Base-by-base conservation (phyloP, 371 early-diverging fungal species). In the Lichtheimia corymbifera region DNA sequence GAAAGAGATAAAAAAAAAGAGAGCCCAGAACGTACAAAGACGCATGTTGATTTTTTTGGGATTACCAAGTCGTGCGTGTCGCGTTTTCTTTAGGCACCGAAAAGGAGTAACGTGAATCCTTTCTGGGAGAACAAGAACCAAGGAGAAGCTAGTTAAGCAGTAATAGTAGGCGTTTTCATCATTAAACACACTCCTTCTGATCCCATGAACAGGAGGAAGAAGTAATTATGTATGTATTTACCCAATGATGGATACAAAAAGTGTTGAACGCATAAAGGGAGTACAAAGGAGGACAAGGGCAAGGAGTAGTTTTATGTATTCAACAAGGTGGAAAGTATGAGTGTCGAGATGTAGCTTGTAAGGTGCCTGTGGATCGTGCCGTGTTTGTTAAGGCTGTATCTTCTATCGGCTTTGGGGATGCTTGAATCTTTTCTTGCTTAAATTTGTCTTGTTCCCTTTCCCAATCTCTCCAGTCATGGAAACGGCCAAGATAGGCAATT, bases 401-500 rank as follows among this genome's bases (percentile, higher is more conserved):
- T n/a, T 5, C 50, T 50, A 20, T 18, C 0, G 13, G 24, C 20
- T 50, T 50, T 7, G 50, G 58, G 4, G 35, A 35, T 35, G 35
- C 35, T 35, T 35, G 35, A 9, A 14, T 20, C 30, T 17, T 47
- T 1, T 28, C 14, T 11, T 47, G 45, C 24, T 43, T 24, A 25
- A 53, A 30, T 41, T 35, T n/a, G 0, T 52, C 17, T 41, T 59
- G 60, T 59, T 52, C 40, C 22, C 15, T 44, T 35, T 61, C 61
- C 54, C 61, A 54, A 6, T 61, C 61, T 28, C 55, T 59, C 67
- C 67, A 67, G 13, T 67, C 67, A 1, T 53, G 41, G 44, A 62
- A 67, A 30, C 50, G 45, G 7, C 67, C 67, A 24, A 67, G 59
- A 53, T 62, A 67, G 15, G 62, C 27, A 50, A 67, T 67, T 1